Base-by-base conservation (phyloP, 345 rosid genomes). In the Pistacia atlantica region DNA sequence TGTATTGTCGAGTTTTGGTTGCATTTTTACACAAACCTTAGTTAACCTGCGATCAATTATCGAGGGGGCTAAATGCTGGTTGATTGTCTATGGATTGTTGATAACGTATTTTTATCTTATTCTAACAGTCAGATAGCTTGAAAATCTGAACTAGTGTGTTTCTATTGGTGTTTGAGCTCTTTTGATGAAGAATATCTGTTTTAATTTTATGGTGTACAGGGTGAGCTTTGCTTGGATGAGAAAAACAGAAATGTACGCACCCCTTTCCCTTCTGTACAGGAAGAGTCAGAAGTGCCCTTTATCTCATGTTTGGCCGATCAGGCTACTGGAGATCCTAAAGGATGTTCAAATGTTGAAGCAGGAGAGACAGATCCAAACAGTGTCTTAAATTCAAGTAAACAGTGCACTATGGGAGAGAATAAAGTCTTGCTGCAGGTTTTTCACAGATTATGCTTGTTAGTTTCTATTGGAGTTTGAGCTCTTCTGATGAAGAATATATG, bases 261-360 rank as follows among this genome's bases (percentile, higher is more conserved):
- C 66, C 67, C 73, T 79, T 75, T 65, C 45, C 22, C 73, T 72
- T 67, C 73, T 54, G 54, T 75, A 45, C 75, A 74, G 7, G 76
- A 79, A 74, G 79, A 72, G 25, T 25, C 73, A 56, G 74, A 69
- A 66, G 73, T 17, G 59, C 33, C 78, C 66, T 65, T 77, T 35
- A 54, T 76, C 35, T 74, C 78, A 76, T 73, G 79, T 80, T 70
- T 73, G 70, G 25, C 59, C 31, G 46, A 68, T 42, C 72, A 68
- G 54, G 63, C 69, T n/a, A 60, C 67, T 74, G 78, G 80, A 63
- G 67, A 55, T 79, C 78, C 86, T 77, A 84, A 77, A 85, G 67
- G 18, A 71, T 80, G 38, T 73, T 75, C 85, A 45, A 52, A 65
- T 61, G 88, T 79, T 75, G 84, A 82, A 83, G 80, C 83, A 77